Conservation (phyloP, 179 eudicot genomes). For the Camellia oleifera region DNA sequence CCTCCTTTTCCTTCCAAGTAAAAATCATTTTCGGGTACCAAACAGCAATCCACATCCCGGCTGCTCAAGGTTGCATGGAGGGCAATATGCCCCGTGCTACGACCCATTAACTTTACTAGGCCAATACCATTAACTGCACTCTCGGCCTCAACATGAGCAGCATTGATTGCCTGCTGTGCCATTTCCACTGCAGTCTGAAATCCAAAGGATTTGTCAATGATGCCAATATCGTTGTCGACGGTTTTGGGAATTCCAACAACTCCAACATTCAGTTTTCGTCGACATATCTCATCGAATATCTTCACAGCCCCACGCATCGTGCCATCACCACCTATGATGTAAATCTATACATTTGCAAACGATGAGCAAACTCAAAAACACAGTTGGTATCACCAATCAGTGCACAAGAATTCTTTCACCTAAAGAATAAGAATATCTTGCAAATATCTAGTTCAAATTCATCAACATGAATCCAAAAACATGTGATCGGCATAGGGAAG, state of each 20-base stretch:
- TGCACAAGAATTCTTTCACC: background rate
- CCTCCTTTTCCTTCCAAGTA: slow-evolving; percentile 80
- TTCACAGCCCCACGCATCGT: slow-evolving; percentile 76
- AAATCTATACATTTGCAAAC: slow-evolving; percentile 35
- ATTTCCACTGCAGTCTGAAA: slow-evolving; percentile 82
- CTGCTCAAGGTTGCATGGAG: slow-evolving; percentile 72
- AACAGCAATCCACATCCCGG: slow-evolving; percentile 81
- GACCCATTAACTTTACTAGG: slow-evolving; percentile 81
- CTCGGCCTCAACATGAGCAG: slow-evolving; percentile 84
- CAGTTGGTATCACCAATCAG: background rate
- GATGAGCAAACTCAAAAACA: background rate
- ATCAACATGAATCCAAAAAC: background rate
- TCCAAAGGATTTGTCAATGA: slow-evolving; percentile 79
- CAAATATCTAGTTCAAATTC: background rate
- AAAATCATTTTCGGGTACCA: slow-evolving; percentile 70
- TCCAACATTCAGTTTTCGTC: slow-evolving; percentile 42
- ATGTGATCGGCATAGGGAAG: background rate
- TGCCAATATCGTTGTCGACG: slow-evolving; percentile 75
- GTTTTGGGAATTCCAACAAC: slow-evolving; percentile 79
- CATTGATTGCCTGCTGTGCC: slow-evolving; percentile 75
- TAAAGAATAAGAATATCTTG: background rate
- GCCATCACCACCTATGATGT: slow-evolving; percentile 87
- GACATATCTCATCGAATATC: slow-evolving; percentile 64
- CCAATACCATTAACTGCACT: slow-evolving; percentile 87
- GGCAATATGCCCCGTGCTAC: slow-evolving; percentile 82